phyloP scores from a whole-genome alignment of 495 filamentous ascomycete species.

The Lindgomyces ingoldianus region DNA sequence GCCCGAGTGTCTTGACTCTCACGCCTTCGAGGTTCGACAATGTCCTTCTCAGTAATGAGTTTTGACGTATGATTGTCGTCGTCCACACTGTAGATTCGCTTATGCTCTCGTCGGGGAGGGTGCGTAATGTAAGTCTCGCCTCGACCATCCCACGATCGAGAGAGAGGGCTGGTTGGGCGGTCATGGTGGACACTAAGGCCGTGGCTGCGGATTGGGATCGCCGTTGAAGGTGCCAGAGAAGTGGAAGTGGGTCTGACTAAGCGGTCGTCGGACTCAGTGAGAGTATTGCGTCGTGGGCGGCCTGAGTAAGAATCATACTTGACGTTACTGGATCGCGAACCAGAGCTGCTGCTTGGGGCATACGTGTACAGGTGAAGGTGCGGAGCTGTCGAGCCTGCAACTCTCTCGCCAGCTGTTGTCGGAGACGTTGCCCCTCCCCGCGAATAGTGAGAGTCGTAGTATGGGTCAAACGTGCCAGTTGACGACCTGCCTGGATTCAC shows the following conservation, averaged over 20 bases:
- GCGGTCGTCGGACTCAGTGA: constrained; percentile 30
- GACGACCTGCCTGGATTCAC: constrained; percentile 31
- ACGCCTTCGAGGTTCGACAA: constrained; percentile 25
- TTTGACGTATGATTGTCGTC: constrained; percentile 35
- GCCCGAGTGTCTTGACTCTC: constrained; percentile 33
- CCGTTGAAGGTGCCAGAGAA: constrained; percentile 6
- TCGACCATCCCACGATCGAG: constrained; percentile 29
- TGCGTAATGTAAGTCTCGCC: constrained; percentile 38
- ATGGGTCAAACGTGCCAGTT: constrained; percentile 32
- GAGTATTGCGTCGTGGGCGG: constrained; percentile 31
- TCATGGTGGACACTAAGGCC: constrained; percentile 25
- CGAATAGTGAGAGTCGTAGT: constrained; percentile 24
- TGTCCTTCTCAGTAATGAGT: constrained; percentile 32
- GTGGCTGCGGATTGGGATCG: constrained; percentile 30
- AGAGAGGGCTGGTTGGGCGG: constrained; percentile 28
- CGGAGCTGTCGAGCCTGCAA: constrained; percentile 3
- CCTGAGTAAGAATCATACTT: constrained; percentile 34
- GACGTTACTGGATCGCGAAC: constrained; percentile 11
- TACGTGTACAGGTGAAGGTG: constrained; percentile 20
- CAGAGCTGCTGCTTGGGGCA: constrained; percentile 17
- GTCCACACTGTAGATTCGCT: constrained; percentile 45
- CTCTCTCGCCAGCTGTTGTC: constrained; percentile 31
- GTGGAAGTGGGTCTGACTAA: not conserved
- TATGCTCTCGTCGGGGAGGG: constrained; percentile 37
- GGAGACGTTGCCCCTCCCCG: constrained; percentile 17